Conservation (phyloP, 768 basidiomycete genomes). For the Tephrocybe sp. region DNA sequence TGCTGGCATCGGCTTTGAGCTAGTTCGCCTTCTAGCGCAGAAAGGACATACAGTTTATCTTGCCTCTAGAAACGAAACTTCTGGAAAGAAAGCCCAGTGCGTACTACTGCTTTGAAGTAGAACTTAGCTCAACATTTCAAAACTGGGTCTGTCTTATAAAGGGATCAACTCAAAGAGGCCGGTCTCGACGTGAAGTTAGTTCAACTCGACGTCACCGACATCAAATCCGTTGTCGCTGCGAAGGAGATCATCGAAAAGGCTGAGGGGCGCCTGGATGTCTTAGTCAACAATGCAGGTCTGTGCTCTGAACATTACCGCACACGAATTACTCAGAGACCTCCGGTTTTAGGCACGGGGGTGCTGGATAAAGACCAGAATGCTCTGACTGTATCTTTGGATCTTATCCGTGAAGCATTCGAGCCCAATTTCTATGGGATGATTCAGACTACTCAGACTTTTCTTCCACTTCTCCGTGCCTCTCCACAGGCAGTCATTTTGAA, state of each 20-base stretch:
- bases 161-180: slow-evolving; percentile 18
- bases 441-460: slow-evolving; percentile 38
- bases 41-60: slow-evolving; percentile 44
- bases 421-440: slow-evolving; percentile 44
- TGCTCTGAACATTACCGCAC: neutral
- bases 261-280: slow-evolving; percentile 41
- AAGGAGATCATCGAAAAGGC: slow-evolving; percentile 32
- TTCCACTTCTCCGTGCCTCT: slow-evolving; percentile 37
- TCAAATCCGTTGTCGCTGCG: slow-evolving; percentile 31
- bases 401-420: slow-evolving; percentile 36
- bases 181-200: slow-evolving; percentile 28
- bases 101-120: slow-evolving; percentile 9
- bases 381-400: slow-evolving; percentile 28
- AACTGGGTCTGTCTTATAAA: neutral
- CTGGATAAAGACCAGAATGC: slow-evolving; percentile 34
- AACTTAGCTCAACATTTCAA: neutral
- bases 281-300: slow-evolving; percentile 46
- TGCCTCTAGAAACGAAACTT: slow-evolving; percentile 35
- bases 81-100: slow-evolving; percentile 40
- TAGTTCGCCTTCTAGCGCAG: slow-evolving; percentile 40
- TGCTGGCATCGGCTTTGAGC: slow-evolving; percentile 44
- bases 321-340: neutral
- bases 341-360: slow-evolving; percentile 23
- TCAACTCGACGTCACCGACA: slow-evolving; percentile 38
- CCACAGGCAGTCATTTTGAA: slow-evolving; percentile 37